Evolutionary conservation across 2,329 filamentous ascomycete species (phyloP).

Genomic region (Exophiala dermatitidis): DNA sequence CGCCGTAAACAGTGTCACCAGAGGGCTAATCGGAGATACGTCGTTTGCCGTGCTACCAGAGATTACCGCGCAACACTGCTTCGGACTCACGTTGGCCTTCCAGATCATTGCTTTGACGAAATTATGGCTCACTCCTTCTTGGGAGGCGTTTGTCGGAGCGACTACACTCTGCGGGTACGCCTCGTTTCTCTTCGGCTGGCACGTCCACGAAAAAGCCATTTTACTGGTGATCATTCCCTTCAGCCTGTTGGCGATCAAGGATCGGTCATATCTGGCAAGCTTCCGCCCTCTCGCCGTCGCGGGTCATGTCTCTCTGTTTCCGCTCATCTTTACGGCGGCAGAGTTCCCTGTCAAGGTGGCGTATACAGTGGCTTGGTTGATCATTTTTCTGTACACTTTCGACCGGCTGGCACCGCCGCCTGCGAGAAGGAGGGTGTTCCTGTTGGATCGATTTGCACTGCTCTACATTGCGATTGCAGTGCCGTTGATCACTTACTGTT

Average conservation of each 20-base stretch:
- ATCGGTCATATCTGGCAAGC: conserved; percentile 81
- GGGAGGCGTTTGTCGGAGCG: conserved; percentile 82
- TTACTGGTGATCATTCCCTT: conserved; percentile 92
- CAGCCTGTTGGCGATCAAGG: conserved; percentile 80
- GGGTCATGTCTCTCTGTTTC: conserved; percentile 91
- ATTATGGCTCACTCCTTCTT: conserved; percentile 71
- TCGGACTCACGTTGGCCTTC: conserved; percentile 72
- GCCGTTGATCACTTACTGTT: conserved; percentile 82
- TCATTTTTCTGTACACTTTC: conserved; percentile 77
- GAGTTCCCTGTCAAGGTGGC: conserved; percentile 92
- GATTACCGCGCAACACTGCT: conserved; percentile 71
- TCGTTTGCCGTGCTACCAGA: conserved; percentile 89
- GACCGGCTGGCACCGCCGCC: conserved; percentile 82
- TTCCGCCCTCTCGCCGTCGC: conserved; percentile 89
- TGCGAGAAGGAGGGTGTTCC: conserved; percentile 69
- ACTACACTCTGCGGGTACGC: conserved; percentile 91
- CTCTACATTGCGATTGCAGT: conserved; percentile 86
- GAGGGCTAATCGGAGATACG: conserved; percentile 87
- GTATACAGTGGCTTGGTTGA: conserved; percentile 88
- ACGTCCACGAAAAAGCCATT: conserved; percentile 96
- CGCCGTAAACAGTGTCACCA: conserved; percentile 80
- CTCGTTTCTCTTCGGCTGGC: conserved; percentile 96
- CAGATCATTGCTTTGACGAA: conserved; percentile 72
- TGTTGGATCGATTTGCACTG: conserved; percentile 84
- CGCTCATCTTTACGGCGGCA: conserved; percentile 79